Percentiles rank a stretch among this genome's conserved stretches.
Conservation (phyloP, 1,139 yeast genomes). For the Cylindricascospora bacillispora region DNA sequence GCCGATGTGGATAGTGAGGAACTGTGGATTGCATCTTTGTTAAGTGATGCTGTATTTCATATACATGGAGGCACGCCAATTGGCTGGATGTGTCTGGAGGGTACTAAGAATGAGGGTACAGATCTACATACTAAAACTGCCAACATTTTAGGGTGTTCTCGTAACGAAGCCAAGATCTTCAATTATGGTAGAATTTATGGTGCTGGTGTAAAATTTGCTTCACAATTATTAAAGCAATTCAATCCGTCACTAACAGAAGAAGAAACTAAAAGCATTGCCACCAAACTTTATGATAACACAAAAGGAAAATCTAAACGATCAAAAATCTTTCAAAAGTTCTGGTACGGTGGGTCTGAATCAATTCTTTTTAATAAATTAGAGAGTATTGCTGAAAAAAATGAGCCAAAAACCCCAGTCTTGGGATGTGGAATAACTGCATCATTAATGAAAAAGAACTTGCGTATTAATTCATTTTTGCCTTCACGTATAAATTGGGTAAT, state of each 20-base stretch:
- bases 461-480: conserved; percentile 58
- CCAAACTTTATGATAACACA: conserved; percentile 59
- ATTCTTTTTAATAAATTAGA: conserved; percentile 83
- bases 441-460: conserved; percentile 50
- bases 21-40: conserved; percentile 91
- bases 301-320: conserved; percentile 47
- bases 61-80: conserved; percentile 93
- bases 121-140: conserved; percentile 96
- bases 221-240: conserved; percentile 67
- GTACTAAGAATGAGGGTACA: conserved; percentile 79
- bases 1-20: conserved; percentile 99
- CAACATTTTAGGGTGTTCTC: conserved; percentile 68
- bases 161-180: conserved; percentile 89
- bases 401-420: conserved; percentile 80
- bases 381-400: conserved; percentile 70
- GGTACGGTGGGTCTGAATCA: conserved; percentile 93
- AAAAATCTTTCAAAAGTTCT: conserved; percentile 32
- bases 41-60: conserved; percentile 83
- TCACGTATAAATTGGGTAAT: conserved; percentile 96
- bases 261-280: conserved; percentile 60
- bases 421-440: conserved; percentile 94
- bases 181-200: conserved; percentile 97
- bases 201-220: conserved; percentile 88
- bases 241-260: conserved; percentile 56
- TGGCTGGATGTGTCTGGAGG: conserved; percentile 99